These are phyloP conservation scores for Vararia minispora DNA, from an alignment of 768 basidiomycete genomes.

Conservation along the genomic window DNA sequence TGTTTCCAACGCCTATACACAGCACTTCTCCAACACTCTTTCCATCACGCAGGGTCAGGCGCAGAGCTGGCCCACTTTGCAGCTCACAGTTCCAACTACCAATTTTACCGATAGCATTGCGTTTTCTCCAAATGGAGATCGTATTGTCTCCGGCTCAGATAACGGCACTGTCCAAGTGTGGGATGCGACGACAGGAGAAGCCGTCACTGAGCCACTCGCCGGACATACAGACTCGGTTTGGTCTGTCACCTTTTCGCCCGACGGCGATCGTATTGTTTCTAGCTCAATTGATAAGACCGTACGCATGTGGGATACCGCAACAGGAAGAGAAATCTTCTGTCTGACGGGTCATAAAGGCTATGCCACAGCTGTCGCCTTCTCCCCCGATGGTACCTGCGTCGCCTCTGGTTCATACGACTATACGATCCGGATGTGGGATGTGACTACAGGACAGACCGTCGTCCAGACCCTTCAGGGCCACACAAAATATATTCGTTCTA, in stretches of 20 bases:
- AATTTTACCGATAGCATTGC: background rate
- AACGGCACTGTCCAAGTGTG: slow-evolving; percentile 6
- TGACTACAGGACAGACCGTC: background rate
- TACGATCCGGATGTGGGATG: background rate
- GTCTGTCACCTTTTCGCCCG: background rate
- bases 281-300: slow-evolving; percentile 35
- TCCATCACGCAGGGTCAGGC: no score
- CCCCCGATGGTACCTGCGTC: background rate
- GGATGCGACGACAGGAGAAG: background rate
- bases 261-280: slow-evolving; percentile 9
- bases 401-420: background rate
- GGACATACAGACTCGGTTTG: slow-evolving; percentile 1
- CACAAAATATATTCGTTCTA: background rate
- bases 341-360: background rate
- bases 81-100: background rate
- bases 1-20: background rate
- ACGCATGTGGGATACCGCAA: slow-evolving; percentile 36
- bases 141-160: slow-evolving; percentile 1
- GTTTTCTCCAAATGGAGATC: slow-evolving; percentile 5
- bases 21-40: background rate
- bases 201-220: background rate
- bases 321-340: background rate
- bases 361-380: background rate
- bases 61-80: slow-evolving; percentile 1
- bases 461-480: background rate